phyloP scores from a whole-genome alignment of 805 yeast species.

The Maudiozyma serrabonitensis region DNA sequence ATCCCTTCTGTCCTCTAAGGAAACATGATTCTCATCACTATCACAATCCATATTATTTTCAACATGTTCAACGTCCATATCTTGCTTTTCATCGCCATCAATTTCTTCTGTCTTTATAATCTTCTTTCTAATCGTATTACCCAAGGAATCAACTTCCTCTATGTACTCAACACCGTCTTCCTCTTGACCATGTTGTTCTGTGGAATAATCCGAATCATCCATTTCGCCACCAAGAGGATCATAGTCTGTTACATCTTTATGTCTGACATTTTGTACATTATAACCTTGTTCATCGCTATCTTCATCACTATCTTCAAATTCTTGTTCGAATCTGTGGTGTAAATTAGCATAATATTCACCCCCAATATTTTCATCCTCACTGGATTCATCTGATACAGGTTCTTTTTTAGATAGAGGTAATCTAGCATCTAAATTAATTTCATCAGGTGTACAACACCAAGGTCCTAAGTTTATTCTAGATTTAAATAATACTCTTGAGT shows the following conservation, averaged over 20 bases:
- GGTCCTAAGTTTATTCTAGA: slow-evolving; percentile 53
- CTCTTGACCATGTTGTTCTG: slow-evolving; percentile 1
- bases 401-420: slow-evolving; percentile 56
- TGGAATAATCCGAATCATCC: slow-evolving; percentile 6
- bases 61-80: slow-evolving; percentile 9
- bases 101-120: slow-evolving; percentile 5
- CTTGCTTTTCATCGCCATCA: slow-evolving; percentile 4
- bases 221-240: slow-evolving; percentile 23
- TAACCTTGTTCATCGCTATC: slow-evolving; percentile 15
- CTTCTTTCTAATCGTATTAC: slow-evolving; percentile 22
- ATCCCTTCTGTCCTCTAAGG: slow-evolving; percentile 1
- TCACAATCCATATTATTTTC: slow-evolving; percentile 9
- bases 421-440: slow-evolving; percentile 74
- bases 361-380: slow-evolving; percentile 27
- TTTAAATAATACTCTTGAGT: slow-evolving; percentile 75
- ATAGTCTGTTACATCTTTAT: slow-evolving; percentile 17
- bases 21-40: slow-evolving; percentile 7
- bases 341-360: slow-evolving; percentile 24
- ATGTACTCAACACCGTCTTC: slow-evolving; percentile 15
- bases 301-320: slow-evolving; percentile 28
- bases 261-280: slow-evolving; percentile 3
- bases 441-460: slow-evolving; percentile 59
- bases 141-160: slow-evolving; percentile 26
- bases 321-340: slow-evolving; percentile 26
- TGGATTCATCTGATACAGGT: slow-evolving; percentile 27